These are phyloP conservation scores for Vigna mungo DNA, from an alignment of 306 rosid genomes.

Conservation along the genomic window DNA sequence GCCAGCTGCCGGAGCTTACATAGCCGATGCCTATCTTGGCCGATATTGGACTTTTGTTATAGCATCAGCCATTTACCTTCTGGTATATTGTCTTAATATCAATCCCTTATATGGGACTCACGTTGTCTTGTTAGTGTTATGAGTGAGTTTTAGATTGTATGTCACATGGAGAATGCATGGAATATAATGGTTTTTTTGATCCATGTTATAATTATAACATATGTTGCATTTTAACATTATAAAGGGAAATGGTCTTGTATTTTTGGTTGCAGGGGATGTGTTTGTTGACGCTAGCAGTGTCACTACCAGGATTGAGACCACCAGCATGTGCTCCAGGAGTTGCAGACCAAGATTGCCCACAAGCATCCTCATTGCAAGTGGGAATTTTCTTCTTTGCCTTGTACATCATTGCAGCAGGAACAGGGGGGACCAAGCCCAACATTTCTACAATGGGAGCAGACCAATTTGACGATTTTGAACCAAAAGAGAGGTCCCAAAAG, in stretches of 20 bases:
- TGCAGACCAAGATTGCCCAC: constrained; percentile 45
- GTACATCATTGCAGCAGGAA: constrained; percentile 73
- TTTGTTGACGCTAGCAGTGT: constrained; percentile 66
- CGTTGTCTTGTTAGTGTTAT: no score
- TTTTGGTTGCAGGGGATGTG: constrained; percentile 63
- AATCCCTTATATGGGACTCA: neutral
- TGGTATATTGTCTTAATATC: constrained; percentile 44
- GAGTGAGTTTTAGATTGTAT: neutral
- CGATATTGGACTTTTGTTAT: constrained; percentile 69
- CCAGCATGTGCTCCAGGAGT: constrained; percentile 60
- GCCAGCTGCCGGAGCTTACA: constrained; percentile 68
- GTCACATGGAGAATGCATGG: neutral
- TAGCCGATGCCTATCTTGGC: constrained; percentile 76
- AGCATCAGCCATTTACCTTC: constrained; percentile 64
- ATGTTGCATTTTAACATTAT: neutral
- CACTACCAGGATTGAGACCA: constrained; percentile 67
- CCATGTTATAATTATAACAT: neutral
- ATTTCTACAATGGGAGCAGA: constrained; percentile 91
- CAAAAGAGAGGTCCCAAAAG: constrained; percentile 65
- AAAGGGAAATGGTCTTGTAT: neutral
- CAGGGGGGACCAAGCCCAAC: constrained; percentile 91
- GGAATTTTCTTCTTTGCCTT: constrained; percentile 69
- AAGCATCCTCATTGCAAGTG: constrained; percentile 63
- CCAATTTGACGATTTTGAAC: constrained; percentile 79
- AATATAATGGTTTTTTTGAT: neutral